These are phyloP conservation scores for Fusarium drepaniforme DNA, from an alignment of 2,329 filamentous ascomycete genomes.

Conservation along the genomic window DNA sequence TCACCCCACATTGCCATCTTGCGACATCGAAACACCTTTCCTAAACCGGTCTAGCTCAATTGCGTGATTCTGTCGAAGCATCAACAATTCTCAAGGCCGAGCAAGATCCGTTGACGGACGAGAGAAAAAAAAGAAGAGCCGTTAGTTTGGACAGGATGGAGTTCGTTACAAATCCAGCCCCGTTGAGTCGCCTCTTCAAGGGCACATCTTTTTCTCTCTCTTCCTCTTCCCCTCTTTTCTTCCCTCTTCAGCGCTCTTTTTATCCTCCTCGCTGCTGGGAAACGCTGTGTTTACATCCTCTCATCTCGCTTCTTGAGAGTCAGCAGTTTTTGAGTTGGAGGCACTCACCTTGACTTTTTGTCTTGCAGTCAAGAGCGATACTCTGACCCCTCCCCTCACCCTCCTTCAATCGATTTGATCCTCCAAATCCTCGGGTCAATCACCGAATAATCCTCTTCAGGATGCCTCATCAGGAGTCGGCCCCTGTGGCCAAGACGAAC, in stretches of 20 bases:
- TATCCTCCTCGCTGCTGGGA: conserved; percentile 29
- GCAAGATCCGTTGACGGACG: conserved; percentile 38
- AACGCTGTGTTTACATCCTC: conserved; percentile 22
- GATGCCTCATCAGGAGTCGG: conserved; percentile 53
- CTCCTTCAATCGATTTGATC: conserved; percentile 9
- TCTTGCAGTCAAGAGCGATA: conserved; percentile 23
- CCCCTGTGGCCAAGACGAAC: conserved; percentile 42
- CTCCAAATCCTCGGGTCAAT: neutral
- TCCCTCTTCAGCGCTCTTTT: conserved; percentile 20
- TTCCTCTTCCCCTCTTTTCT: conserved; percentile 15
- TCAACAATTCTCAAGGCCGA: conserved; percentile 50
- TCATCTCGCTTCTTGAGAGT: conserved; percentile 39
- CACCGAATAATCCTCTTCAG: conserved; percentile 16
- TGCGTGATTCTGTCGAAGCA: conserved; percentile 55
- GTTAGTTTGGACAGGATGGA: conserved; percentile 33
- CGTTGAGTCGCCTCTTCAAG: conserved; percentile 40
- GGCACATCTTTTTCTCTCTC: conserved; percentile 19
- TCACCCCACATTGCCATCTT: conserved; percentile 31
- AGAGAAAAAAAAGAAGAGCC: conserved; percentile 21
- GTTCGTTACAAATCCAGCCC: conserved; percentile 42
- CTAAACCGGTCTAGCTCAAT: conserved; percentile 49
- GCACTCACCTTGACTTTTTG: conserved; percentile 19
- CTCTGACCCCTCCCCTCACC: conserved; percentile 7
- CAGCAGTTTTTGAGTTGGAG: conserved; percentile 34
- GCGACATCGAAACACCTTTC: conserved; percentile 46